phyloP scores from a whole-genome alignment of 352 stramenopile species.

The Globisporangium emineosum region DNA sequence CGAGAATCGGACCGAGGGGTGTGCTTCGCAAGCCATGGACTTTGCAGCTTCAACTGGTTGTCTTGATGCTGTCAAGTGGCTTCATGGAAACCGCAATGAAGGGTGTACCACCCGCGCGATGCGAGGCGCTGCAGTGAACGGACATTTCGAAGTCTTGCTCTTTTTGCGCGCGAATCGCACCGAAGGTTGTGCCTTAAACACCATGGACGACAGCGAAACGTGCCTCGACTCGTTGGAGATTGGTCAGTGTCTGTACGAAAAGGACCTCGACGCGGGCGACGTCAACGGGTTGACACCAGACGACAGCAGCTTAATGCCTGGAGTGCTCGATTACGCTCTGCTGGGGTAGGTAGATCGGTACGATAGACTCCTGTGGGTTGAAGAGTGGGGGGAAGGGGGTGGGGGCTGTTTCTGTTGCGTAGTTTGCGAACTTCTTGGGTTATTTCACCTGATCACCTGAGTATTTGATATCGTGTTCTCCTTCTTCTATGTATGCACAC shows the following conservation, averaged over 20 bases:
- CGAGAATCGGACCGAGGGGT: neutral
- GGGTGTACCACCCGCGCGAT: neutral
- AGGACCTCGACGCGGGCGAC: neutral
- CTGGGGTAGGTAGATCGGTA: no score
- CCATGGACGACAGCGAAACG: neutral
- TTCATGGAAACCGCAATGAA: slow-evolving; percentile 1
- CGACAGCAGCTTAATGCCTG: neutral
- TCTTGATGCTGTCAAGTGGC: neutral
- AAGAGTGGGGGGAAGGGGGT: no score
- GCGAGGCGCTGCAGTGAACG: neutral
- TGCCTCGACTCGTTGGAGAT: neutral
- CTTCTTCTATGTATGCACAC: neutral
- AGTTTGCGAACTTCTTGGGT: no score
- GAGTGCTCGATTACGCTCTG: neutral
- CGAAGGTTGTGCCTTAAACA: neutral
- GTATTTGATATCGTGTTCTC: neutral
- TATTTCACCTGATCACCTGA: neutral
- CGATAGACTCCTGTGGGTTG: no score
- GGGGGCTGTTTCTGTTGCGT: no score
- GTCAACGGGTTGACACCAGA: neutral
- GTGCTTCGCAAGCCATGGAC: neutral
- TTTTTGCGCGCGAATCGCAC: neutral
- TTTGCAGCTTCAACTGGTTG: neutral
- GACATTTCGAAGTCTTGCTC: neutral
- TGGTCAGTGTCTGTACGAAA: neutral